phyloP scores from a whole-genome alignment of 768 basidiomycete genomes.

The Tremella mesenterica region DNA sequence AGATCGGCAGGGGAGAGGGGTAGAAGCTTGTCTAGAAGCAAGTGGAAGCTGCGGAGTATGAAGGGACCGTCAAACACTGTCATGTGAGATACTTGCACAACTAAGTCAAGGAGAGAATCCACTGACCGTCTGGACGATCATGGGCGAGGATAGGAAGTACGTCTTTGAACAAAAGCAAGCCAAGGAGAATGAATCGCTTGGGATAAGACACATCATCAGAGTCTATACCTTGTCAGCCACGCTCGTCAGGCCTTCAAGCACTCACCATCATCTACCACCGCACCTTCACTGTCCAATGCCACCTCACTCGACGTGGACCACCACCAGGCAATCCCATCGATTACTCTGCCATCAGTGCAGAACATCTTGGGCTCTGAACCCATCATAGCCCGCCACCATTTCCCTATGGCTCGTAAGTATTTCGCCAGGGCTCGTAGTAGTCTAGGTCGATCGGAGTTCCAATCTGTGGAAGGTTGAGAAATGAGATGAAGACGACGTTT shows the following conservation, averaged over 20 bases:
- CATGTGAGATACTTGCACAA: neutral
- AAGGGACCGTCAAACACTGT: slow-evolving; percentile 40
- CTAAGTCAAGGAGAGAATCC: neutral
- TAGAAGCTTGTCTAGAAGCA: slow-evolving; percentile 76
- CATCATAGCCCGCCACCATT: slow-evolving; percentile 40
- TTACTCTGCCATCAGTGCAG: slow-evolving; percentile 26
- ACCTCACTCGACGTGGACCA: slow-evolving; percentile 41
- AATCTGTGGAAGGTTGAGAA: neutral
- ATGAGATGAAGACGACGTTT: slow-evolving; percentile 24
- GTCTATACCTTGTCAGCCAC: slow-evolving; percentile 18
- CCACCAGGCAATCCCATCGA: slow-evolving; percentile 42
- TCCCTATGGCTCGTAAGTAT: slow-evolving; percentile 40
- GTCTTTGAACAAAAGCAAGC: slow-evolving; percentile 43
- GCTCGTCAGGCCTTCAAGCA: neutral
- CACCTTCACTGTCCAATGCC: slow-evolving; percentile 32
- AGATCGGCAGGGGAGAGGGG: slow-evolving; percentile 74
- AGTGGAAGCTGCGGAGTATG: slow-evolving; percentile 43
- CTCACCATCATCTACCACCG: slow-evolving; percentile 36
- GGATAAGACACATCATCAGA: slow-evolving; percentile 30
- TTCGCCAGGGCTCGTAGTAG: slow-evolving; percentile 31
- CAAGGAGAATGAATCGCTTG: slow-evolving; percentile 41
- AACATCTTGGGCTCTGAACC: slow-evolving; percentile 39
- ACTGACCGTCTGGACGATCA: slow-evolving; percentile 38
- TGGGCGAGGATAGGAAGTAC: slow-evolving; percentile 36
- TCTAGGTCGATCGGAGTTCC: slow-evolving; percentile 9